phyloP scores from a whole-genome alignment of 805 yeast genomes.

The Candida boleticola region DNA sequence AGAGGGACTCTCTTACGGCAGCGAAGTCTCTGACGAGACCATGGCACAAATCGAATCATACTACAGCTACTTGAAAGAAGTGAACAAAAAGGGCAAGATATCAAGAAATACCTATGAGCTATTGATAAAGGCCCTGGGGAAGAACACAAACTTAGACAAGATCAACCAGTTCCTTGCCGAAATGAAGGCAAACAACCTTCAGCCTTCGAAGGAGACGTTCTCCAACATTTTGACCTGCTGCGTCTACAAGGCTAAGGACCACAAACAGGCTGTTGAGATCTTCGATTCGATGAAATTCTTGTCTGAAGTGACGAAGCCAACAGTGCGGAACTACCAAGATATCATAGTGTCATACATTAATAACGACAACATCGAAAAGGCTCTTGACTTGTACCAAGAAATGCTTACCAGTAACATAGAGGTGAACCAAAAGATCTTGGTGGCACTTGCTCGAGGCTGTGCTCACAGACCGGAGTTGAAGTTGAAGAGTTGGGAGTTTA shows the following conservation, averaged over 20 bases:
- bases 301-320: slow-evolving; percentile 66
- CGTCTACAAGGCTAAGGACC: slow-evolving; percentile 48
- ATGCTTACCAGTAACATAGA: slow-evolving; percentile 39
- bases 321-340: slow-evolving; percentile 62
- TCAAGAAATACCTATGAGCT: slow-evolving; percentile 42
- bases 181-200: slow-evolving; percentile 36
- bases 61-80: slow-evolving; percentile 21
- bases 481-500: slow-evolving; percentile 72
- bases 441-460: slow-evolving; percentile 68
- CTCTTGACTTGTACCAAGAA: slow-evolving; percentile 73
- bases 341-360: slow-evolving; percentile 66
- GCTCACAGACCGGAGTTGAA: slow-evolving; percentile 47
- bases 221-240: slow-evolving; percentile 62
- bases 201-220: slow-evolving; percentile 47
- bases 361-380: slow-evolving; percentile 65
- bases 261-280: slow-evolving; percentile 61
- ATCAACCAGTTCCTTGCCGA: slow-evolving; percentile 37
- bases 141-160: slow-evolving; percentile 31
- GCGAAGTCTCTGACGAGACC: slow-evolving; percentile 16
- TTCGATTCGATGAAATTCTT: slow-evolving; percentile 86
- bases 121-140: slow-evolving; percentile 46
- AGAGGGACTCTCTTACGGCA: slow-evolving; percentile 28
- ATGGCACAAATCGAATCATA: slow-evolving; percentile 31
- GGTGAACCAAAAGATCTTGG: slow-evolving; percentile 37
- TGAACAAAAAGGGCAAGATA: slow-evolving; percentile 22